Base-by-base conservation (phyloP, 139 green algal species). In the Deuterostichococcus epilithicus region DNA sequence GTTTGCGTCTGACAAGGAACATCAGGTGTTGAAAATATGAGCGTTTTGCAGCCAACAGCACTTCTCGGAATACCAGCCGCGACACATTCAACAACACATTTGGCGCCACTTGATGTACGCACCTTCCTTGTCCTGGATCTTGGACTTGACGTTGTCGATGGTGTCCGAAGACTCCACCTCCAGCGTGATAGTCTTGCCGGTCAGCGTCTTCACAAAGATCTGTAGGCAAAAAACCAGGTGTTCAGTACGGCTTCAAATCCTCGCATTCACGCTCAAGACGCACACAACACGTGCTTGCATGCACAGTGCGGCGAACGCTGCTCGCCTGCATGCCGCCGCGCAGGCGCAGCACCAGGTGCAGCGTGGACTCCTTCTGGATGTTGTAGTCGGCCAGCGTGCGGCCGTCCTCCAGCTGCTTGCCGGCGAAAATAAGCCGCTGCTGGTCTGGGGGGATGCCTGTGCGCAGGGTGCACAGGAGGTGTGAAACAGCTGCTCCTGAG, bases 61-160 rank as follows among this genome's bases (percentile, higher is more conserved):
- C 42, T n/a, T n/a, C n/a, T n/a, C n/a, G n/a, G n/a, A n/a, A n/a
- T n/a, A n/a, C n/a, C n/a, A n/a, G n/a, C n/a, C n/a, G n/a, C n/a
- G n/a, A n/a, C n/a, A n/a, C n/a, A n/a, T 13, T 23, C 42, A 52
- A 13, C 42, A 52, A 23, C 42, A 69, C 10, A 75, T 60, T 8
- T 36, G n/a, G n/a, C n/a, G n/a, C n/a, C n/a, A 42, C 23, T 20
- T 77, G 13, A 70, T 6, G 36, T 36, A 68, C 84, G 77, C 73
- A 90, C 90, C 86, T 77, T 97, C 93, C 86, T 97, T 97, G 85
- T 98, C 94, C 85, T 98, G 94, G 75, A 98, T 98, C 88, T 98
- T 98, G 45, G 81, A 73, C 90, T 98, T 98, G 34, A 98, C 94
- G 80, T 94, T 94, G 68, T 94, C 90, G 60, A 93, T 93, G 63